These are phyloP conservation scores for Xylariales sp. DNA, from an alignment of 2,329 filamentous ascomycete species.

Conservation along the genomic window DNA sequence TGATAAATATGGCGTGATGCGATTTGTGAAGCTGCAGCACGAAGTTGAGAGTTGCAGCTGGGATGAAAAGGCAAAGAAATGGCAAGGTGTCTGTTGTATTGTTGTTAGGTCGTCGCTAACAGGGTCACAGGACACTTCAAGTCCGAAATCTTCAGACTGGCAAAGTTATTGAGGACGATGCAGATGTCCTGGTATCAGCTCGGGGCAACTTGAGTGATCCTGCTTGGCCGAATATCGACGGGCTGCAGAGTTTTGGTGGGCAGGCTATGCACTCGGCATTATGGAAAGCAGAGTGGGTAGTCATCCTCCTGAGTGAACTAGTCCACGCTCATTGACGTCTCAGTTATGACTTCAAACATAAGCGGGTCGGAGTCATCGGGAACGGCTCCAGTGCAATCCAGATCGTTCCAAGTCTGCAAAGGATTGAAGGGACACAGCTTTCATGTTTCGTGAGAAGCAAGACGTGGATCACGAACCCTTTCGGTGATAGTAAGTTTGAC, in stretches of 20 bases:
- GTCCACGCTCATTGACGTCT: no score
- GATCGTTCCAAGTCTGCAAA: neutral
- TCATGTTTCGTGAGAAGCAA: slow-evolving; percentile 20
- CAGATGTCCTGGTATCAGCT: slow-evolving; percentile 14
- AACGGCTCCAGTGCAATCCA: neutral
- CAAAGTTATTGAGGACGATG: slow-evolving; percentile 32
- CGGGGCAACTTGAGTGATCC: slow-evolving; percentile 1
- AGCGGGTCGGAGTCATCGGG: neutral
- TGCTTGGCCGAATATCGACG: neutral
- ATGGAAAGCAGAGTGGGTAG: slow-evolving; percentile 27
- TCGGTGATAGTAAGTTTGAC: slow-evolving; percentile 35
- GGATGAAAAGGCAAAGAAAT: slow-evolving; percentile 34
- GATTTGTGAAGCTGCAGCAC: slow-evolving; percentile 41
- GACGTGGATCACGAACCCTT: slow-evolving; percentile 38
- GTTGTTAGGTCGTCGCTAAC: no score
- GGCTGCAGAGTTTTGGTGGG: slow-evolving; percentile 6
- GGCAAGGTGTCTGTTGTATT: slow-evolving; percentile 28
- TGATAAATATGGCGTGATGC: slow-evolving; percentile 39
- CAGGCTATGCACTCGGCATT: neutral
- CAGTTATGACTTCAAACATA: neutral
- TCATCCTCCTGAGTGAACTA: slow-evolving; percentile 35
- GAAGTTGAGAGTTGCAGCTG: slow-evolving; percentile 36
- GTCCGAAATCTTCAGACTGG: slow-evolving; percentile 31
- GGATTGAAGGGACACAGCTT: neutral
- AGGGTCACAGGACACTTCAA: slow-evolving; percentile 28